Evolutionary conservation across 192 early-diverging fungal genomes (phyloP), one percentile per base, ranked within the genome.

Genomic region (Coemansia brasiliensis): DNA sequence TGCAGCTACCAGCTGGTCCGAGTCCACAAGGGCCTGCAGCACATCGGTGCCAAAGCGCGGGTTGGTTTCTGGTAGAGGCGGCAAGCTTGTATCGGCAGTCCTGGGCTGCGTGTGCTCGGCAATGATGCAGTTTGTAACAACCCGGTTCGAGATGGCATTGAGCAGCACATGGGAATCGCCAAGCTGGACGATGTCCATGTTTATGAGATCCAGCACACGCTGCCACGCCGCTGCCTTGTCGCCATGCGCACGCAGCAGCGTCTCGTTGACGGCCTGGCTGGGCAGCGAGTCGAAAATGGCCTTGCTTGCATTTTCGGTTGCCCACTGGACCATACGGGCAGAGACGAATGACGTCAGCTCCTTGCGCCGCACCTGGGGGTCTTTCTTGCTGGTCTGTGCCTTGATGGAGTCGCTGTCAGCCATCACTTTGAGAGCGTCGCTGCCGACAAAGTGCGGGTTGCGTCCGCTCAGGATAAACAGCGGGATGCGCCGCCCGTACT

Each of bases 341-440:
- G 86, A 86, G 9, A 89, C 72, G 37, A 77, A 67, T 18, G 74
- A 71, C 24, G 88, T 71, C 53, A 98, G 81, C 71, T 98, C 91
- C 24, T 77, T 54, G 37, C 83, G 74, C 45, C 89, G 69, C 41
- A 82, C 18, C 41, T 70, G 56, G 2, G 90, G 83, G 48, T 94
- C 91, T 81, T 98, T 98, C 73, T 96, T 96, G 72, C 88, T 89
- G 27, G 91, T 95, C 55, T 73, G 77, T 37, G 68, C 69, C 40
- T 90, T 80, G 26, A 94, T 80, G 10, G 57, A 66, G 67, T 95
- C 94, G 61, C 82, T 80, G 24, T 60, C 82, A 46, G 78, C 74
- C 66, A 98, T 66, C 32, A 89, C 75, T 29, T 89, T 67, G 16
- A 92, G 81, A 32, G 86, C 86, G 22, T 86, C 86, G 50, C 73